Base-by-base conservation (phyloP, 2,329 filamentous ascomycete species). In the Esteya vermicola region DNA sequence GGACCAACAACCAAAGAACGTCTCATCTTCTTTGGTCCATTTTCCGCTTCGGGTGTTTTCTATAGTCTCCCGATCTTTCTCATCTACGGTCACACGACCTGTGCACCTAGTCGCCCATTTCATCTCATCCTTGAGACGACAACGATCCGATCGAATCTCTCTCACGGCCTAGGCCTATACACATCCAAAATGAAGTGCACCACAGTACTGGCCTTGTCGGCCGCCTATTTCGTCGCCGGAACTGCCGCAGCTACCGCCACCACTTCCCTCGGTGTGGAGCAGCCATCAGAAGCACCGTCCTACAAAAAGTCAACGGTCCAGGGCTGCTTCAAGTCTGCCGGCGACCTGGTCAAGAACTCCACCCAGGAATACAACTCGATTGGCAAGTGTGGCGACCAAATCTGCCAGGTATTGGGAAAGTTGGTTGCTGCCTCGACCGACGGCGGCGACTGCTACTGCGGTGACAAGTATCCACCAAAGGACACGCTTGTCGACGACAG, bases 391-490 rank as follows among this genome's bases (percentile, higher is more conserved):
- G 57, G 52, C 9, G 48, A 47, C 13, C 23, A 48, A 0, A 38
- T 50, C 2, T 74, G 70, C 51, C 52, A 58, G 3, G 52, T 58
- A 1, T 51, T 63, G 8, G 65, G 69, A 27, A 62, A 57, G 25
- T 48, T 67, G 1, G 80, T 85, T 8, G 73, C 78, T 51, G 84
- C 68, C 25, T 60, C 83, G 33, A 72, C 68, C 8, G 66, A 68
- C 16, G 72, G 72, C 14, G 63, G 66, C 16, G 59, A 74, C 47
- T 94, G 86, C 60, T 83, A 67, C 52, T 93, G 86, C 52, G 86
- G 85, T 43, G 61, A 75, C 46, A 58, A 66, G 43, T 68, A 88
- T 36, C 86, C 86, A 1, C 64, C 76, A 14, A 51, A 63, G 30
- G 61, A 61, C 14, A 62, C 63, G 31, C 54, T 77, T 44, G 68